Percentiles rank a stretch among this genome's conserved stretches.
These are phyloP conservation scores for Dictyostelium firmibasis DNA, from an alignment of 78 protist genomes.

Conservation along the genomic window DNA sequence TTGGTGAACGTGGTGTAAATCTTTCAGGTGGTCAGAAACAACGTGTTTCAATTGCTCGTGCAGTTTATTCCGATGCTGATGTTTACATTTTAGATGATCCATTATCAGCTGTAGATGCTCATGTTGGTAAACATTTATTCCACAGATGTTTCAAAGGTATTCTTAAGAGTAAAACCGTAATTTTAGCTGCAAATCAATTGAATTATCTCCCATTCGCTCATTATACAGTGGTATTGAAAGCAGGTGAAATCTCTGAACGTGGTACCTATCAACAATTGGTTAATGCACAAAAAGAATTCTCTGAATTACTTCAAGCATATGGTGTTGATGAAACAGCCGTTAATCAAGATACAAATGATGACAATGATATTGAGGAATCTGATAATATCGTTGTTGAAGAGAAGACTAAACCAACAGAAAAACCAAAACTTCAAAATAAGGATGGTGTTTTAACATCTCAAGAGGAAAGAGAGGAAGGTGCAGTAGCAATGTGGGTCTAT, in stretches of 20 bases:
- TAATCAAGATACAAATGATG: not conserved
- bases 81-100: slow-evolving; percentile 94
- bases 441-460: slow-evolving; percentile 47
- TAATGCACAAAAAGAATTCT: slow-evolving; percentile 8
- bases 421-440: slow-evolving; percentile 5
- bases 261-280: slow-evolving; percentile 79
- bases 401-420: slow-evolving; percentile 47
- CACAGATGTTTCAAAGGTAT: slow-evolving; percentile 58
- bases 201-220: slow-evolving; percentile 52
- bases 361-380: slow-evolving; percentile 34
- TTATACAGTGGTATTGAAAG: slow-evolving; percentile 54
- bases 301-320: slow-evolving; percentile 3
- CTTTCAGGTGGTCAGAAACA: slow-evolving; percentile 98
- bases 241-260: slow-evolving; percentile 77
- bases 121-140: slow-evolving; percentile 89
- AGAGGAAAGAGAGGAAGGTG: slow-evolving; percentile 79
- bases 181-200: slow-evolving; percentile 91
- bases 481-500: slow-evolving; percentile 32
- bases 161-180: slow-evolving; percentile 73
- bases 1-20: slow-evolving; percentile 96
- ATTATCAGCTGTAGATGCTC: slow-evolving; percentile 95
- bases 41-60: slow-evolving; percentile 95
- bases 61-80: slow-evolving; percentile 88
- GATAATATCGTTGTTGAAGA: slow-evolving; percentile 18
- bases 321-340: slow-evolving; percentile 36